Base-by-base conservation (phyloP, 805 yeast genomes). In the Saturnispora saitoi region DNA sequence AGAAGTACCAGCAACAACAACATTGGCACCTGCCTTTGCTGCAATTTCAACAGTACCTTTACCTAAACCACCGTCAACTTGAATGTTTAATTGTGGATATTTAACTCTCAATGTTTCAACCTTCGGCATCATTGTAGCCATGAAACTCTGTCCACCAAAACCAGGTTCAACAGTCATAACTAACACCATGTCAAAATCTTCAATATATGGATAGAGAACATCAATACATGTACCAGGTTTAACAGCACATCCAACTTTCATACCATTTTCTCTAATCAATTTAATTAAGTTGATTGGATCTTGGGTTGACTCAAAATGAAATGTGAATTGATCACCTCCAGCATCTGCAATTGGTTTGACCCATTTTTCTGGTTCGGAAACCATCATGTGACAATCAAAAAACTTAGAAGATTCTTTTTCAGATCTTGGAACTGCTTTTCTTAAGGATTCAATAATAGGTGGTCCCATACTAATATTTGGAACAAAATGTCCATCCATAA, bases 131-230 rank as follows among this genome's bases (percentile, higher is more conserved):
- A 91, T 90, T 51, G 80, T 86, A 17, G 80, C 70, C 96, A 87
- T 89, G 72, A 93, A 93, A 66, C 84, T 85, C 70, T 93, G 99
- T 42, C 99, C 99, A 20, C 99, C 99, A 64, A 93, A 91, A 0
- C 99, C 99, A 12, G 99, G 99, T 70, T 93, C 99, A 32, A 93
- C 98, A 2, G 99, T 93, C 98, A 91, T 93, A 39, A 93, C 83
- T 50, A 93, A 73, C n/a, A 87, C 90, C 96, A 91, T 87, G 65
- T 93, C 98, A 56, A 91, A 72, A 49, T 77, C 70, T 51, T 86
- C 69, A 32, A 50, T 49, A 26, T 44, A 47, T 28, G 86, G 90
- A 58, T 72, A 81, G 39, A 90, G 74, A 3, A 78, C 95, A 50
- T 84, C 93, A 20, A 86, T 93, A 0, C 90, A 79, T 1, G 99